Evolutionary conservation across 805 yeast genomes (phyloP), one percentile per base, ranked within the genome.

Genomic region (Yamadazyma takamatsuzukensis): DNA sequence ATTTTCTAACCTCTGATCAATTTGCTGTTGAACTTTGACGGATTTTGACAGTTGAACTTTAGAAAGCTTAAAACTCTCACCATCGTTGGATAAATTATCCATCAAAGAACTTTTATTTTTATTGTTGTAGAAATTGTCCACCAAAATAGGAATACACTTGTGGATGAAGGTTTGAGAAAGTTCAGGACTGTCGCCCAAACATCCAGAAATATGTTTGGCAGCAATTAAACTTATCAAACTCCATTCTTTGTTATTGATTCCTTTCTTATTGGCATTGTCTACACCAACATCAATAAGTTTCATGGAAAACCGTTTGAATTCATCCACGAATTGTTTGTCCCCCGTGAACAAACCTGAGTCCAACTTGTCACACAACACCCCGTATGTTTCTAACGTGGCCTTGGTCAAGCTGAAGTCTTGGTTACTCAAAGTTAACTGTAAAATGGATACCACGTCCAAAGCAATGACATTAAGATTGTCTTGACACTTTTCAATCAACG

Each of bases 401-500:
- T 79, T 81, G 31, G 79, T 67, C 2, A 86, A 64, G 0, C 78
- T 61, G 26, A 79, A 56, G 47, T 89, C 97, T 14, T 69, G 69
- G 15, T 78, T 68, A 22, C 60, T 44, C 27, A 83, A 46, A 11
- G 81, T 70, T 7, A 65, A 51, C 16, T 53, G 54, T 50, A 89
- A 64, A 16, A 89, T 79, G 14, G 67, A 61, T 30, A 85, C 69
- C 12, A 83, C 78, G 46, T 80, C 75, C 15, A 64, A 68, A 1
- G 96, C 89, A 61, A 87, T 80, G 19, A 87, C 81, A 41, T 84
- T 87, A 53, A 93, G 64, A 54, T 93, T 90, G 39, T 85, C 95
- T 24, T 76, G 68, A 54, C 97, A 88, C 51, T 77, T 75, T 28
- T 70, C 78, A 22, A 88, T 80, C 44, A 93, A 70, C 23, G 82